These are phyloP conservation scores for Apiospora pterosperma DNA, from an alignment of 2,329 filamentous ascomycete genomes.

Conservation along the genomic window DNA sequence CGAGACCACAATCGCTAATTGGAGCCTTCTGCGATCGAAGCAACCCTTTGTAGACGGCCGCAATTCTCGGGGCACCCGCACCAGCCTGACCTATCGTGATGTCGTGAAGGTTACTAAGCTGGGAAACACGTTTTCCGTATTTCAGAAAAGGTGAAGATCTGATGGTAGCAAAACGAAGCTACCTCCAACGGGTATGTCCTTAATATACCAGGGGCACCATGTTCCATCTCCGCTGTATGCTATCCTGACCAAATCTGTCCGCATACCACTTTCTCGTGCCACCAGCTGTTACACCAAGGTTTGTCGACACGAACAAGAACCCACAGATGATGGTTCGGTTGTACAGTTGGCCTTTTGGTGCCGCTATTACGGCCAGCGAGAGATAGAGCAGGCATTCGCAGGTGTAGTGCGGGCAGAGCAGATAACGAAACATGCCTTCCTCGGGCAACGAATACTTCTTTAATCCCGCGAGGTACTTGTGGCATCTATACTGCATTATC, in stretches of 20 bases:
- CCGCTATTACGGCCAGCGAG: conserved; percentile 69
- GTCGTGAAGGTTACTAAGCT: conserved; percentile 78
- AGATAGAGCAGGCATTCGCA: conserved; percentile 84
- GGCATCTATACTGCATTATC: conserved; percentile 70
- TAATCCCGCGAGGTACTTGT: conserved; percentile 65
- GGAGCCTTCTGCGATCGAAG: conserved; percentile 58
- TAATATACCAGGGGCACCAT: conserved; percentile 73
- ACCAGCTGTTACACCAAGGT: conserved; percentile 77
- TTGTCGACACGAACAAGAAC: conserved; percentile 69
- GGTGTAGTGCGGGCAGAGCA: conserved; percentile 88
- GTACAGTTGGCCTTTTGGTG: conserved; percentile 60
- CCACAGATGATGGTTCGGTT: conserved; percentile 74
- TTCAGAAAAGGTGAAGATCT: conserved; percentile 36
- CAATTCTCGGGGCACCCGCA: conserved; percentile 57
- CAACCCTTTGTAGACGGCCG: conserved; percentile 45
- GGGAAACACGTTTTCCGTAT: conserved; percentile 61
- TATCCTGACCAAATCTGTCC: conserved; percentile 66
- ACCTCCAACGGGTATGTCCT: conserved; percentile 11
- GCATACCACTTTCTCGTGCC: conserved; percentile 78
- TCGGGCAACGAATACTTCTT: conserved; percentile 81
- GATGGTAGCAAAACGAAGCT: conserved; percentile 11
- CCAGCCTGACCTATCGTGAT: conserved; percentile 80
- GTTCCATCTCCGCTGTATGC: conserved; percentile 62
- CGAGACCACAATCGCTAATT: conserved; percentile 64
- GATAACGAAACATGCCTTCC: conserved; percentile 64